Evolutionary conservation across 192 early-diverging fungal species (phyloP), one percentile per base, ranked within the genome.

Genomic region (Borealophlyctis nickersoniae): DNA sequence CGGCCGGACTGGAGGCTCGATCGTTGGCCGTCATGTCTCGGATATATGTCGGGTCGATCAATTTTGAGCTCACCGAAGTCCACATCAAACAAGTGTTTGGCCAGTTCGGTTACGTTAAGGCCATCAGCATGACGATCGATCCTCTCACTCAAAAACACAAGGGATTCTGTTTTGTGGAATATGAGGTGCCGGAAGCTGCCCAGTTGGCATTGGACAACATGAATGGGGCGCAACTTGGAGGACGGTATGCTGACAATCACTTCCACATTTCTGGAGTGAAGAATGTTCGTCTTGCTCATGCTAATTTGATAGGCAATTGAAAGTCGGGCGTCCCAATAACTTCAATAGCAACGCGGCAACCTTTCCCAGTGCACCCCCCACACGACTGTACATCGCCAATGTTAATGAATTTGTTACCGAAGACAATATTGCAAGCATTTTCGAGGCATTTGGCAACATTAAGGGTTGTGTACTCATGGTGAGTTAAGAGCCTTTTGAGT

Each of bases 131-230:
- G 86, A 86, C 85, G 14, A 81, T 90, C 60, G 93, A 95, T 70
- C 76, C 89, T 1, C 55, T 72, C 26, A 81, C 79, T n/a, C 88
- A 86, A 24, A 87, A 85, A 58, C 93, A 95, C 79, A 91, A 92
- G 66, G 89, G 89, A 33, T 96, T 88, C 69, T 92, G 91, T 66
- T 96, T 96, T 72, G 82, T 96, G 13, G 91, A 94, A 73, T 96
- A 84, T 62, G 88, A 93, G 39, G 82, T 89, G 27, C 91, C 91
- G 0, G 93, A 96, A 71, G 88, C 92, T 5, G 90, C 89, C 0
- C 74, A 85, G 39, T 58, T 96, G 71, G 93, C 92, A 2, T 73
- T 94, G 34, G 86, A 92, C 28, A 66, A 67, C 23, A 87, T 94
- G 86, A 86, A 93, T 61, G 89, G 91, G n/a, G 75, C 82, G 16